Evolutionary conservation across 208 protist species (phyloP).

Genomic region (Phytomonas sp.): DNA sequence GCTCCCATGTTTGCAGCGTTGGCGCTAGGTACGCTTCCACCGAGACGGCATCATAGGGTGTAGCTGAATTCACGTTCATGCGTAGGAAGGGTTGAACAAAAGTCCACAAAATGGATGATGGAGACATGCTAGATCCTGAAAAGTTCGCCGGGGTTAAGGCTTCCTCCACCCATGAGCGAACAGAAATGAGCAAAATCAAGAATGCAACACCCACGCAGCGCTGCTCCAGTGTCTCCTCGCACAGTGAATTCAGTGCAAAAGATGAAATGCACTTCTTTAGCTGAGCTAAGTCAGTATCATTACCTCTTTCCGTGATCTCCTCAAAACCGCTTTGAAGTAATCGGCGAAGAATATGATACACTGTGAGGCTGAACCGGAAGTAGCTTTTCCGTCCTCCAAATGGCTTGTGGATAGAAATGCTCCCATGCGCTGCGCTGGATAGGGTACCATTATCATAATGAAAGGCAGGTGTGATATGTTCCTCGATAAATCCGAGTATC

Average conservation of each 20-base stretch:
- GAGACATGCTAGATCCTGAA: not conserved
- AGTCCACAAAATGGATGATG: not conserved
- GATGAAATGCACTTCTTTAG: not conserved
- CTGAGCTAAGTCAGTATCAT: not conserved
- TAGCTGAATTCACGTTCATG: not conserved
- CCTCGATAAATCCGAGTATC: not conserved
- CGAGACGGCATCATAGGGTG: not conserved
- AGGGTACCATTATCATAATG: not conserved
- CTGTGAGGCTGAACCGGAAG: conserved; percentile 9
- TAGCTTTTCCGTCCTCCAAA: not conserved
- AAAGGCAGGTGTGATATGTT: not conserved
- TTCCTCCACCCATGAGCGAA: not conserved
- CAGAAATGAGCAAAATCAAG: not conserved
- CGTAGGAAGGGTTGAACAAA: not conserved
- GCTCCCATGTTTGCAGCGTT: conserved; percentile 22
- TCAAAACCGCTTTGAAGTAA: not conserved
- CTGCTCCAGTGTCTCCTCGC: not conserved
- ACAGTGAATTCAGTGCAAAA: not conserved
- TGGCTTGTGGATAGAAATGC: not conserved
- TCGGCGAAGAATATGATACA: conserved; percentile 14
- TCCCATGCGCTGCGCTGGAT: not conserved
- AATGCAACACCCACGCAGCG: conserved; percentile 8
- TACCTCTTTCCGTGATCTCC: not conserved
- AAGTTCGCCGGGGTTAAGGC: not conserved
- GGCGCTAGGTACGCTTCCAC: not conserved